Percentiles rank a stretch among this genome's conserved stretches.
Evolutionary conservation across 164 flowering plant species (phyloP).

Genomic region (Vitis riparia): DNA sequence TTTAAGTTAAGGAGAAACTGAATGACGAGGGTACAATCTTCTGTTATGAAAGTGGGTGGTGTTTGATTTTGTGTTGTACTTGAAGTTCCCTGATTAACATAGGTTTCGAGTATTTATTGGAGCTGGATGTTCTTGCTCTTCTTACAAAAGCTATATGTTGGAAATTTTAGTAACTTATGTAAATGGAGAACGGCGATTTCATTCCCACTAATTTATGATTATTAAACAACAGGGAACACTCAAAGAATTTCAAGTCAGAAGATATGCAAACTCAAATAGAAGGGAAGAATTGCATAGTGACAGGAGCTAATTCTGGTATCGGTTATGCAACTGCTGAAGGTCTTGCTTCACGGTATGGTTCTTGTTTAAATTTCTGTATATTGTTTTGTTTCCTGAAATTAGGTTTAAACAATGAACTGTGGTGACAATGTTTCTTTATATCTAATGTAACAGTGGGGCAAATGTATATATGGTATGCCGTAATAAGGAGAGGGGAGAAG

Average conservation of each 20-base stretch:
- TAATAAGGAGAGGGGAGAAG: conserved; percentile 89
- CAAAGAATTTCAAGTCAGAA: conserved; percentile 74
- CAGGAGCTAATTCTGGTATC: conserved; percentile 95
- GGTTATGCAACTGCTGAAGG: conserved; percentile 89
- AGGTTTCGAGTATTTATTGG: no score
- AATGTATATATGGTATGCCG: conserved; percentile 88
- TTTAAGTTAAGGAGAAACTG: no score
- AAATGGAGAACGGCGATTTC: neutral
- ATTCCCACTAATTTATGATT: neutral
- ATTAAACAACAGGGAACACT: conserved; percentile 54
- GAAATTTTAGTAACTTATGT: no score
- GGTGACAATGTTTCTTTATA: neutral
- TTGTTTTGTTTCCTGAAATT: neutral
- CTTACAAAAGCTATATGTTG: no score
- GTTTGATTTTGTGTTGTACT: no score
- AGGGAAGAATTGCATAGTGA: conserved; percentile 90
- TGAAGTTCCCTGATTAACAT: no score
- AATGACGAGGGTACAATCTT: no score
- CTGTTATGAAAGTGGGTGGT: no score
- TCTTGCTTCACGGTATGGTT: conserved; percentile 77
- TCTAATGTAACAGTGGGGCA: conserved; percentile 60
- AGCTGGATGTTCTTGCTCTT: no score
- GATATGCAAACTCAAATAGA: conserved; percentile 64
- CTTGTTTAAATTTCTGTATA: neutral
- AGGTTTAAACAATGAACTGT: neutral